Evolutionary conservation across 31 red algal genomes (phyloP).

Genomic region (Odonthalia washingtoniensis): DNA sequence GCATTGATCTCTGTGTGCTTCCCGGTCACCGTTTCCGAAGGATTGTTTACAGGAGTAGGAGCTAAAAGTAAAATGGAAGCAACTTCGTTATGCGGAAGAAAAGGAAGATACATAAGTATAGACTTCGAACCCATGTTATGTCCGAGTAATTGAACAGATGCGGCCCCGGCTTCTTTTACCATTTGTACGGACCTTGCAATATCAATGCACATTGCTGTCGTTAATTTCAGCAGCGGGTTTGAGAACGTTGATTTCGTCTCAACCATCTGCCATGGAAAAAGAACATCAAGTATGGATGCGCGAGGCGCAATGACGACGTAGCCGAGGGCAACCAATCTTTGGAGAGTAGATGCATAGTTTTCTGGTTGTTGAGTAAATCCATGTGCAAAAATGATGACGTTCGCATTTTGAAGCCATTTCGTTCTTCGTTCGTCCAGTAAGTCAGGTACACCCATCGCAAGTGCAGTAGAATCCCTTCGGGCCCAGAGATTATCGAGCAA

Average conservation of each 20-base stretch:
- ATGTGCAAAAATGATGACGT: slow-evolving; percentile 28
- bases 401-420: too few relatives aligned
- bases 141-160: too few relatives aligned
- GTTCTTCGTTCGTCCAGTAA: too few relatives aligned
- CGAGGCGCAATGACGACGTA: slow-evolving; percentile 24
- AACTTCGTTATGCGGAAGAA: too few relatives aligned
- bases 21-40: background rate
- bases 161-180: too few relatives aligned
- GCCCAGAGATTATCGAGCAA: too few relatives aligned
- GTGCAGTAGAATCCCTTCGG: too few relatives aligned
- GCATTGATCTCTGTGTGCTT: background rate
- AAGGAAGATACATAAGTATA: too few relatives aligned
- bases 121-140: too few relatives aligned
- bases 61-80: background rate
- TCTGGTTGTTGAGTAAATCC: slow-evolving; percentile 13
- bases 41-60: background rate
- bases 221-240: background rate
- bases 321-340: background rate
- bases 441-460: too few relatives aligned
- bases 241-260: background rate
- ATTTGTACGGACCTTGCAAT: too few relatives aligned
- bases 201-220: too few relatives aligned
- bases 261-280: background rate
- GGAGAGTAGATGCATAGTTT: background rate
- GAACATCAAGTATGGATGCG: background rate